Evolutionary conservation across 352 stramenopile genomes (phyloP).

Genomic region (Phytopythium sindhum): DNA sequence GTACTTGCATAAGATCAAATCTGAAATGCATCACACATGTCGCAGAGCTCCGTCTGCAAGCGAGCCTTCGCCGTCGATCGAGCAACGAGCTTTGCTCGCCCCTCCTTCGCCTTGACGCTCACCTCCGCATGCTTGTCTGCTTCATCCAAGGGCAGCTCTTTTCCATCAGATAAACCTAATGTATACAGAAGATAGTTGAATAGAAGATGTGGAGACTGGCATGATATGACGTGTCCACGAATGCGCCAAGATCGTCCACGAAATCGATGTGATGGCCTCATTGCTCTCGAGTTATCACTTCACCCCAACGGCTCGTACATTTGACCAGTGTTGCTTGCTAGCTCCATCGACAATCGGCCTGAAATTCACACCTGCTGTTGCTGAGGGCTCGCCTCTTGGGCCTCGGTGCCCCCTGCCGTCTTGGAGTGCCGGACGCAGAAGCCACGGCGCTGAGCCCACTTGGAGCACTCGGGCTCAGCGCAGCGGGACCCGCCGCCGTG

Average conservation of each 20-base stretch:
- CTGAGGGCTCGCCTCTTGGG: slow-evolving; percentile 9
- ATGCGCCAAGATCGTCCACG: too few relatives aligned
- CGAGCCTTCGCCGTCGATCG: background rate
- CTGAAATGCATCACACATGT: background rate
- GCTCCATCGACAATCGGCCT: background rate
- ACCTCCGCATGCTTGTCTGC: background rate
- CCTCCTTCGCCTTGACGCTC: background rate
- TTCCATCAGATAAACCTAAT: too few relatives aligned
- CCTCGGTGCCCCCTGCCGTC: slow-evolving; percentile 8
- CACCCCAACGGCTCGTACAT: background rate
- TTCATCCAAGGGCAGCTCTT: background rate
- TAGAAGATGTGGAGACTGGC: too few relatives aligned
- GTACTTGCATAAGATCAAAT: too few relatives aligned
- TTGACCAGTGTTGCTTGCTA: background rate
- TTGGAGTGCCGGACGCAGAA: slow-evolving; percentile 80
- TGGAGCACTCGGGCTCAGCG: slow-evolving; percentile 55
- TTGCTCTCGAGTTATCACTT: background rate
- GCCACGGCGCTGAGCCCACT: slow-evolving; percentile 72
- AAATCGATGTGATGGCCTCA: too few relatives aligned
- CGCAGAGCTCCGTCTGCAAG: background rate
- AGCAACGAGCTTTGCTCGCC: background rate
- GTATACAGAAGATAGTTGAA: too few relatives aligned
- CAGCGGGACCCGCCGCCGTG: slow-evolving; percentile 83
- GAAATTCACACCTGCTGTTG: background rate
- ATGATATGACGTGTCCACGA: background rate